Percentiles rank a stretch among this genome's conserved stretches.
Conservation (phyloP, 2,329 filamentous ascomycete species). For the Drechslerella dactyloides region DNA sequence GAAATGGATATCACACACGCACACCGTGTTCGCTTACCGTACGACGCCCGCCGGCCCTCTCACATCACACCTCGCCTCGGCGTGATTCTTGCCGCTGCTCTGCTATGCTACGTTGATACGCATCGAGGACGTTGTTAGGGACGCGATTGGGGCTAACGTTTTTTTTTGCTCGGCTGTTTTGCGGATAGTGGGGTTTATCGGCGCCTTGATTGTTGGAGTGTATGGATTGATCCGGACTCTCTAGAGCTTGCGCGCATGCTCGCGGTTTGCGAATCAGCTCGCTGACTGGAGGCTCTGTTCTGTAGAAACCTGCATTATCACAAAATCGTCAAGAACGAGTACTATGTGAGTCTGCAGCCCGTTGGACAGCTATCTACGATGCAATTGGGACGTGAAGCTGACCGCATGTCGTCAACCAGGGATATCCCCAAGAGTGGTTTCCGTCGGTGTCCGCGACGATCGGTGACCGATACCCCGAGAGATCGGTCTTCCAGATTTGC, state of each 20-base stretch:
- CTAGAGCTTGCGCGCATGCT: slow-evolving; percentile 74
- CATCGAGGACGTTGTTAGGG: slow-evolving; percentile 42
- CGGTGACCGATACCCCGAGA: slow-evolving; percentile 94
- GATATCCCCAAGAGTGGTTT: slow-evolving; percentile 95
- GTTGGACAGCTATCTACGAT: slow-evolving; percentile 5
- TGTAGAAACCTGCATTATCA: slow-evolving; percentile 74
- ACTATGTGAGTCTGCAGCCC: slow-evolving; percentile 65
- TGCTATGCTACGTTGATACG: no score
- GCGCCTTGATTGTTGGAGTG: slow-evolving; percentile 54
- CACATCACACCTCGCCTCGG: slow-evolving; percentile 24
- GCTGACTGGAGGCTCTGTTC: slow-evolving; percentile 24
- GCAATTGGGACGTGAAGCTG: no score
- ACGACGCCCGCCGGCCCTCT: slow-evolving; percentile 56
- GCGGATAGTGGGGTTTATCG: slow-evolving; percentile 39
- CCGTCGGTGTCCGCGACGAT: slow-evolving; percentile 96
- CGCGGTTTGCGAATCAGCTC: background rate
- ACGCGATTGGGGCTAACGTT: slow-evolving; percentile 42
- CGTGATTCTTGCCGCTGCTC: no score
- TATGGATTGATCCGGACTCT: slow-evolving; percentile 64
- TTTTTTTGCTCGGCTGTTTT: slow-evolving; percentile 17
- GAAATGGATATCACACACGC: slow-evolving; percentile 86
- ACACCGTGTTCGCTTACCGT: slow-evolving; percentile 85
- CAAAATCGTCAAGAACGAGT: slow-evolving; percentile 98
- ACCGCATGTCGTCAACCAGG: no score
- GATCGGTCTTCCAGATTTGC: slow-evolving; percentile 95